A percentile compares a stretch with the other conserved stretches of the same genome.
Conservation (phyloP, 257 asterid species). For the Primulina tabacum region DNA sequence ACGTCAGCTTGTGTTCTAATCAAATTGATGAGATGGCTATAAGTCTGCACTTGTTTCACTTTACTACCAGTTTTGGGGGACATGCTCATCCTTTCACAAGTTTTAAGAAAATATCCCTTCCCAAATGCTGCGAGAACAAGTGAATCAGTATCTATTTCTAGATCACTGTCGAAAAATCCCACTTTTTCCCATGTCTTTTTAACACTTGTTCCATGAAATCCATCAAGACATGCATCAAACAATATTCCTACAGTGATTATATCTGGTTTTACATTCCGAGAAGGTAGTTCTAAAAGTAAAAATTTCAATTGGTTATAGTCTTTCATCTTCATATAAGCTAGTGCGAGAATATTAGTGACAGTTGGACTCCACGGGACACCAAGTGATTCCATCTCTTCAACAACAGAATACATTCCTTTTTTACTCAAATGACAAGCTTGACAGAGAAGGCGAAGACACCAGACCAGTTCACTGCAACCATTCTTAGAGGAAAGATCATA, state of each 20-base stretch:
- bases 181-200: constrained; percentile 29
- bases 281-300: constrained; percentile 32
- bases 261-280: constrained; percentile 31
- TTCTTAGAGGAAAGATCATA: constrained; percentile 24
- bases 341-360: constrained; percentile 25
- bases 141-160: constrained; percentile 28
- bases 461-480: constrained; percentile 32
- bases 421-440: constrained; percentile 33
- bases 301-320: constrained; percentile 29
- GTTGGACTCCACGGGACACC: constrained; percentile 34
- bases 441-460: constrained; percentile 36
- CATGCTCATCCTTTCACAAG: constrained; percentile 22
- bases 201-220: constrained; percentile 27
- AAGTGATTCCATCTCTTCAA: constrained; percentile 33
- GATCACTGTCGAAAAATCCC: constrained; percentile 24
- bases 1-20: background rate
- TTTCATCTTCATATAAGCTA: constrained; percentile 35
- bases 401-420: constrained; percentile 28
- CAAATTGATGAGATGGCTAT: constrained; percentile 24
- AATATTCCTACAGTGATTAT: constrained; percentile 31
- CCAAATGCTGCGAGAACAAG: constrained; percentile 35
- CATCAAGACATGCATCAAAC: constrained; percentile 29
- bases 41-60: constrained; percentile 20
- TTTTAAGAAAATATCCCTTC: constrained; percentile 30
- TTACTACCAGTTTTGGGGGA: constrained; percentile 7